Percentiles rank a stretch among this genome's conserved stretches.
Evolutionary conservation across 257 asterid species (phyloP).

Genomic region (Lantana camara): DNA sequence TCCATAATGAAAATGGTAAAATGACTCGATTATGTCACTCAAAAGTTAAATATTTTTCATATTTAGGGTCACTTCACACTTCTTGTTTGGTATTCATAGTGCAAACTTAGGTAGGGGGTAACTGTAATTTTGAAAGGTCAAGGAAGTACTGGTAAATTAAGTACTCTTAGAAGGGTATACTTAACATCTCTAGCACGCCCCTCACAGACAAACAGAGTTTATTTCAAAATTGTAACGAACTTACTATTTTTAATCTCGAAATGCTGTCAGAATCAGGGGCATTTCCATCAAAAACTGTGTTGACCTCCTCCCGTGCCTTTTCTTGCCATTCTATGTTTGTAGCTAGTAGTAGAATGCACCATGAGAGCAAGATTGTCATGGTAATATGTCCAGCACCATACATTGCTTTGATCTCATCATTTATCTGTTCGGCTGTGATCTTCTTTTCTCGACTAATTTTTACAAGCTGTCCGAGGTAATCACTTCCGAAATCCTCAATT

Average conservation of each 20-base stretch:
- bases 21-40: too few relatives aligned
- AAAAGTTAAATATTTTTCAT: too few relatives aligned
- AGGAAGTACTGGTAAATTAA: too few relatives aligned
- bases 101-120: too few relatives aligned
- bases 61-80: too few relatives aligned
- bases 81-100: too few relatives aligned
- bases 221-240: too few relatives aligned
- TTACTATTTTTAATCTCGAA: constrained; percentile 28
- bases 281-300: constrained; percentile 30
- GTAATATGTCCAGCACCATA: constrained; percentile 58
- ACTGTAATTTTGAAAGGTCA: too few relatives aligned
- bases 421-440: constrained; percentile 44
- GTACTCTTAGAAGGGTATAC: too few relatives aligned
- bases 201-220: too few relatives aligned
- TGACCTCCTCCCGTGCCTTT: constrained; percentile 55
- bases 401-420: constrained; percentile 53
- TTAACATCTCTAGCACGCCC: too few relatives aligned
- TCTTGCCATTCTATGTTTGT: constrained; percentile 60
- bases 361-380: constrained; percentile 46
- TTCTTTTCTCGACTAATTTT: constrained; percentile 43
- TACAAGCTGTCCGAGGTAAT: constrained; percentile 59
- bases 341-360: constrained; percentile 61
- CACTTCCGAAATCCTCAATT: constrained; percentile 37
- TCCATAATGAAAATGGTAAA: too few relatives aligned
- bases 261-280: constrained; percentile 56